Conservation (phyloP, 805 yeast species). For the Komagataella populi region DNA sequence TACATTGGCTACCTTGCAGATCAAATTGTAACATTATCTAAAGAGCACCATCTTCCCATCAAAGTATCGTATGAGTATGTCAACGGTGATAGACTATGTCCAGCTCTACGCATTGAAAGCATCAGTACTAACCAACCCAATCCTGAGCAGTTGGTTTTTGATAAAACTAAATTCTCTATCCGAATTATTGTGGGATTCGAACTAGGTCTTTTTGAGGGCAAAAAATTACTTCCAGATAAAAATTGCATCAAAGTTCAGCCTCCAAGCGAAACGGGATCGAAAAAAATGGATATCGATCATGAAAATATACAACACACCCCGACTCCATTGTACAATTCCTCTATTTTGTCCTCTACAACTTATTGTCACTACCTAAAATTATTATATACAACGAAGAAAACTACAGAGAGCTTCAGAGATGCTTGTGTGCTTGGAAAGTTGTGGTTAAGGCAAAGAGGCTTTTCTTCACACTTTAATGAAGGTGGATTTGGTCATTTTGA, state of each 20-base stretch:
- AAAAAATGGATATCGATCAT: conserved; percentile 9
- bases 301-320: conserved; percentile 36
- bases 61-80: conserved; percentile 49
- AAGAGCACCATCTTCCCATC: conserved; percentile 45
- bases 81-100: conserved; percentile 68
- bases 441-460: conserved; percentile 85
- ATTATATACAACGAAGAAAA: conserved; percentile 60
- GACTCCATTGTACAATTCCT: conserved; percentile 80
- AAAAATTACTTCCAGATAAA: conserved; percentile 66
- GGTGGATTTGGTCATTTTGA: conserved; percentile 91
- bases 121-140: conserved; percentile 25
- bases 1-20: conserved; percentile 72
- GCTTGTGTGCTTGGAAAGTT: conserved; percentile 79
- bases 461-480: conserved; percentile 42
- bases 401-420: conserved; percentile 71
- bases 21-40: conserved; percentile 37
- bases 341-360: conserved; percentile 56
- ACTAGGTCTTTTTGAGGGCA: conserved; percentile 52
- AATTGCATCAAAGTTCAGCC: conserved; percentile 69
- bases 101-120: conserved; percentile 55
- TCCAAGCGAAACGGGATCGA: conserved; percentile 10
- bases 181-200: conserved; percentile 67
- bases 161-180: conserved; percentile 57
- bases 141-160: conserved; percentile 39
- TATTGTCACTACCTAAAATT: conserved; percentile 61